Conservation (phyloP, 345 rosid species). For the Adansonia digitata region DNA sequence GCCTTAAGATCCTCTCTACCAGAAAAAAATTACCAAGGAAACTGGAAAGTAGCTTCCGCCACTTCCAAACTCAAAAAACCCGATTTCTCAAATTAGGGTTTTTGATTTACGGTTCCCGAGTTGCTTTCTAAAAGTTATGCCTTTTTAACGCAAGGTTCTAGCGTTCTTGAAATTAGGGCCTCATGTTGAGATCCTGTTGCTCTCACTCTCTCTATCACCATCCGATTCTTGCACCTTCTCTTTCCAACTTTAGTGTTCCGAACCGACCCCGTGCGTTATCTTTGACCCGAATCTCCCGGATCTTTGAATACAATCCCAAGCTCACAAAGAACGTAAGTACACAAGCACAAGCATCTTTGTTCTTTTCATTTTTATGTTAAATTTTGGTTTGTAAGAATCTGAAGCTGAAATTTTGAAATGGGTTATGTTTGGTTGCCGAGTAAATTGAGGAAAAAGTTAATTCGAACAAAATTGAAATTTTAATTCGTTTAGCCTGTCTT, state of each 20-base stretch:
- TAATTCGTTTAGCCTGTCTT: background rate
- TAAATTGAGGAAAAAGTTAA: background rate
- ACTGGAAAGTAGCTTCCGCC: background rate
- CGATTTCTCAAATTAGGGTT: conserved; percentile 8
- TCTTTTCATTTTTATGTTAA: background rate
- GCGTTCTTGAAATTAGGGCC: conserved; percentile 21
- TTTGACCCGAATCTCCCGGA: conserved; percentile 39
- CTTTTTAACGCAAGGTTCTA: conserved; percentile 22
- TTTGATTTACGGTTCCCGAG: background rate
- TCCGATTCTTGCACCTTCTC: conserved; percentile 43
- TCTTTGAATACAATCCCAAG: conserved; percentile 38
- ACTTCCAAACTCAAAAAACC: background rate
- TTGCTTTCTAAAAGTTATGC: background rate
- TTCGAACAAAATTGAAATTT: background rate
- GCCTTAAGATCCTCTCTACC: background rate
- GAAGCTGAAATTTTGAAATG: no score
- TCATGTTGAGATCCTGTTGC: conserved; percentile 76
- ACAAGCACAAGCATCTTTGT: background rate
- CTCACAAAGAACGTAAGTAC: conserved; percentile 46
- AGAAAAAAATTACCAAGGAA: background rate
- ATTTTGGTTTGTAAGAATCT: background rate
- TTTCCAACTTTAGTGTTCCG: conserved; percentile 44
- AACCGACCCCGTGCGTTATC: conserved; percentile 33
- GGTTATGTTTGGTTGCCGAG: conserved; percentile 14
- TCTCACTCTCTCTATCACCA: conserved; percentile 54